A percentile compares a stretch with the other conserved stretches of the same genome.
Conservation (phyloP, 257 asterid species). For the Lithospermum erythrorhizon region DNA sequence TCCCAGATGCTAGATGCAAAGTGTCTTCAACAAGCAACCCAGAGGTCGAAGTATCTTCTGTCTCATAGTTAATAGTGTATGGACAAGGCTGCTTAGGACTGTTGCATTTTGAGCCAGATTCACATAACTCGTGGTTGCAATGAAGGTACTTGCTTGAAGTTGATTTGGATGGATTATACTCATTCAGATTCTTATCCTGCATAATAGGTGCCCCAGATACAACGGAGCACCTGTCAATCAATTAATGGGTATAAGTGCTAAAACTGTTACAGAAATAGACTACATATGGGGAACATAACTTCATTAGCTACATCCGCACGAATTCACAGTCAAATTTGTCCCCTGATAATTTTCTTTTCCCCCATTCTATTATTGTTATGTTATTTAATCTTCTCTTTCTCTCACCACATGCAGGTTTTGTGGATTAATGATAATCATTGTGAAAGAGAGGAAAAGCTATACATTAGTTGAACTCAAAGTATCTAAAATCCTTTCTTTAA, state of each 20-base stretch:
- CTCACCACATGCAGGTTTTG: no score
- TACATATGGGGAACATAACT: not conserved
- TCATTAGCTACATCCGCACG: not conserved
- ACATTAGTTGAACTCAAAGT: no score
- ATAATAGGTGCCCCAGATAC: slow-evolving; percentile 81
- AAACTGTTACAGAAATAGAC: slow-evolving; percentile 28
- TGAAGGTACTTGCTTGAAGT: slow-evolving; percentile 51
- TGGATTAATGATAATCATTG: no score
- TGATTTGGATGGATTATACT: slow-evolving; percentile 67
- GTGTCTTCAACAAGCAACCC: slow-evolving; percentile 74
- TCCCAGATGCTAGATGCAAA: slow-evolving; percentile 57
- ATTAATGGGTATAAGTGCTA: slow-evolving; percentile 64
- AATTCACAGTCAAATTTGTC: not conserved
- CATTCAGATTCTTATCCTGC: slow-evolving; percentile 79
- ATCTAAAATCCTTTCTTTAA: no score
- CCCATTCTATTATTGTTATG: not conserved
- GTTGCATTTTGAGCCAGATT: slow-evolving; percentile 41
- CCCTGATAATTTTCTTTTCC: not conserved
- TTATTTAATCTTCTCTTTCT: no score
- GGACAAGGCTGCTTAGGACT: slow-evolving; percentile 55
- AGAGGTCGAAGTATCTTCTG: slow-evolving; percentile 65
- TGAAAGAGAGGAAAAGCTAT: no score
- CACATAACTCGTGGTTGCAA: slow-evolving; percentile 68
- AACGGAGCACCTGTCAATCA: slow-evolving; percentile 95
- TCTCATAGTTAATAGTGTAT: slow-evolving; percentile 46